Base-by-base conservation (phyloP, 2,329 filamentous ascomycete genomes). In the Parascedosporium putredinis region DNA sequence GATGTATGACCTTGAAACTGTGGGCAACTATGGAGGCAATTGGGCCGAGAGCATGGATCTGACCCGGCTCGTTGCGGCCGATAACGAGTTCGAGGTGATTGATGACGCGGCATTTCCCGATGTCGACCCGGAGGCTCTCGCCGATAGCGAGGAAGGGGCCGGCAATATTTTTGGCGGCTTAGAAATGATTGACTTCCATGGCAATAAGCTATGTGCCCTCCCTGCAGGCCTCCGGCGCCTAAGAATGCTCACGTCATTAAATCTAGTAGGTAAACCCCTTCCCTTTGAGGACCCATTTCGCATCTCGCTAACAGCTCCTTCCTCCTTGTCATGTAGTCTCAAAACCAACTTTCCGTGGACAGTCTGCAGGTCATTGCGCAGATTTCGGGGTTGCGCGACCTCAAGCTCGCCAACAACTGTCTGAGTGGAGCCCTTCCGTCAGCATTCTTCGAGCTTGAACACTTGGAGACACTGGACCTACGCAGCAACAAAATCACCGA, bases 31-130 rank as follows among this genome's bases (percentile, higher is more conserved):
- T 20, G 79, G 76, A 31, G 77, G 81, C 9, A 80, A 83, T 29
- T 97, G 93, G 93, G 89, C 89, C 2, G 91, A 97, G 64, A 84
- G 86, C 52, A 88, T 97, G 9, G 91, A 97, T 60, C 68, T 97
- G 43, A 85, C 83, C 1, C 81, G 85, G 53, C 81, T 97, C 46
- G 79, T 93, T 55, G 89, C 86, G 5, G 89, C 91, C 7, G 89
- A 95, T 60, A 97, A 98, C 59, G 87, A 95, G 59, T 66, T 98
- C 45, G 81, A 87, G 58, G 71, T 73, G 27, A 72, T 97, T 29
- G 77, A 81, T 2, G 86, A 93, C 16, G 69, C 72, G 2, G 71
- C 89, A 16, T 96, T 97, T 57, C 90, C 91, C 0, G 89, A 96
- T 57, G 65, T 74, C 18, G 71, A 73, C 31, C 73, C 77, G 1